These are phyloP conservation scores for Knoxia roxburghii DNA, from an alignment of 257 asterid genomes.

Conservation along the genomic window DNA sequence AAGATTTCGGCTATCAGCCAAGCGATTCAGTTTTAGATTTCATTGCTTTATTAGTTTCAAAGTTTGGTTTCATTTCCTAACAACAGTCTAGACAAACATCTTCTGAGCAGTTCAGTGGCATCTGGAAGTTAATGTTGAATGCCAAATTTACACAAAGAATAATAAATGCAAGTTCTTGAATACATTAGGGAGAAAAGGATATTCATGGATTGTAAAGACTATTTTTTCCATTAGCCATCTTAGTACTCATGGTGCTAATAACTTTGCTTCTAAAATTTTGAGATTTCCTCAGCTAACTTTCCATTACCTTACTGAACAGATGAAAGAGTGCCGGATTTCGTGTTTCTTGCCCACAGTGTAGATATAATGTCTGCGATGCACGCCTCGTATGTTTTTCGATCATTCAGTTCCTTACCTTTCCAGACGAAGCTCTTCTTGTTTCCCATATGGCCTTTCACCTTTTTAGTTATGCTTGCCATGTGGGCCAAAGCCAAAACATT, in stretches of 20 bases:
- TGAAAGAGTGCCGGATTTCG: conserved; percentile 78
- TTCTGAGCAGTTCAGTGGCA: not conserved
- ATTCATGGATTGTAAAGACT: too few relatives aligned
- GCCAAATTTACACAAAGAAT: too few relatives aligned
- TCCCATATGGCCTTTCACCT: conserved; percentile 68
- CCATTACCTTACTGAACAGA: conserved; percentile 28
- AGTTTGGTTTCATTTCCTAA: not conserved
- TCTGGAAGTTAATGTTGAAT: too few relatives aligned
- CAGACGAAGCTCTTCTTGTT: conserved; percentile 53
- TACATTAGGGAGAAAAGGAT: too few relatives aligned
- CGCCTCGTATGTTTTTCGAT: conserved; percentile 59
- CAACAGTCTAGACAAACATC: not conserved
- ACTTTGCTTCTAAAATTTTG: not conserved
- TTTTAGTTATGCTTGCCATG: conserved; percentile 57
- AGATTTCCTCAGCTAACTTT: not conserved
- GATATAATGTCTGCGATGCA: conserved; percentile 79
- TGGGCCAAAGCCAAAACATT: conserved; percentile 84
- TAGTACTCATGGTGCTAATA: not conserved
- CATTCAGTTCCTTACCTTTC: conserved; percentile 80
- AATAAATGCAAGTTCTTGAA: too few relatives aligned
- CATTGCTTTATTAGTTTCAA: not conserved
- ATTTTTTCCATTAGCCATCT: not conserved
- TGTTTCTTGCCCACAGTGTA: conserved; percentile 83
- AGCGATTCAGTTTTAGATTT: not conserved
- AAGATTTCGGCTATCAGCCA: not conserved